Evolutionary conservation across 495 filamentous ascomycete species (phyloP).

Genomic region (Daldinia concentrica): DNA sequence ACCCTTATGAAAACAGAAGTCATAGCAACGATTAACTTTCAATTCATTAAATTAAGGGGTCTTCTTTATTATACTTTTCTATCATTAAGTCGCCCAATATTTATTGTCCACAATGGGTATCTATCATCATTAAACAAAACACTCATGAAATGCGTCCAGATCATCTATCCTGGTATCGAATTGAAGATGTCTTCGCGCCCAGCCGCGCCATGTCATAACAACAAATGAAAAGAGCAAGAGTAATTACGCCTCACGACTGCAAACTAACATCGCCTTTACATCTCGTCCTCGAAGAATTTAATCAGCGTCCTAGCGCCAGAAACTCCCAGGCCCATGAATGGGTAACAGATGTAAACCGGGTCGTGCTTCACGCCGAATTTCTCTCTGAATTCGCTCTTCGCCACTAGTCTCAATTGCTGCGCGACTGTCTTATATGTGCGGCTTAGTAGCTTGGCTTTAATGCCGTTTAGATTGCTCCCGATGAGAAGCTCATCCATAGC

Average conservation of each 20-base stretch:
- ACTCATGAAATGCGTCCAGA: conserved; percentile 20
- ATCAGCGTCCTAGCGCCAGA: conserved; percentile 78
- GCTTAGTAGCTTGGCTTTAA: conserved; percentile 75
- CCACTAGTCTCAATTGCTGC: conserved; percentile 77
- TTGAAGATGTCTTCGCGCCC: neutral
- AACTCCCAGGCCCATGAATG: conserved; percentile 79
- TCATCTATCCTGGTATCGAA: conserved; percentile 31
- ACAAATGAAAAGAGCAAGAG: conserved; percentile 3
- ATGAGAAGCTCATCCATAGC: conserved; percentile 72
- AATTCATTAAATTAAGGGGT: neutral
- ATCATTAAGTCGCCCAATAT: conserved; percentile 6
- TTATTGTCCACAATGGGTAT: conserved; percentile 33
- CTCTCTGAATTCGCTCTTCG: conserved; percentile 86
- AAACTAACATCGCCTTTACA: conserved; percentile 27
- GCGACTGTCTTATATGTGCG: conserved; percentile 80
- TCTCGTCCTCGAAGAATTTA: conserved; percentile 84
- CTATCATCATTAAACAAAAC: conserved; percentile 20
- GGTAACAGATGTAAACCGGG: conserved; percentile 82
- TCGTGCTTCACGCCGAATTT: conserved; percentile 84
- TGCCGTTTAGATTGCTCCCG: conserved; percentile 77
- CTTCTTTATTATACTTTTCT: neutral
- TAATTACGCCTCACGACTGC: neutral
- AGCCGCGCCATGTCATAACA: conserved; percentile 2
- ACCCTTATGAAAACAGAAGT: neutral
- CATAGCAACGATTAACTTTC: neutral